These are phyloP conservation scores for Haplosporangium sp. DNA, from an alignment of 371 early-diverging fungal species.

Conservation along the genomic window DNA sequence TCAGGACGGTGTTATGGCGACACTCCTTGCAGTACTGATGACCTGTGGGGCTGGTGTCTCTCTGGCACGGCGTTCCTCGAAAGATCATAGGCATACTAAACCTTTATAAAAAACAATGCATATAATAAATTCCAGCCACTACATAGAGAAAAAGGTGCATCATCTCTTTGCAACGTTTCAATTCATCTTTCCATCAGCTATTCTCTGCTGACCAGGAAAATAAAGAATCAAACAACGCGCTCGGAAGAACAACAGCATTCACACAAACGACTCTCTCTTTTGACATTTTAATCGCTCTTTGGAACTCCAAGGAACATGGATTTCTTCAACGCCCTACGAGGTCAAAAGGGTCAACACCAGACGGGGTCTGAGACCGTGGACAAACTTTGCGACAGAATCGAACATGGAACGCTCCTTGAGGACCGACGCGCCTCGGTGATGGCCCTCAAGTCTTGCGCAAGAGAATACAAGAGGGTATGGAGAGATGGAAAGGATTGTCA, in stretches of 20 bases:
- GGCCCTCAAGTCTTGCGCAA: slow-evolving; percentile 85
- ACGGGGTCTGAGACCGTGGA: slow-evolving; percentile 88
- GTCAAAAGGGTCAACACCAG: slow-evolving; percentile 82
- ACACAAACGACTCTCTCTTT: not conserved
- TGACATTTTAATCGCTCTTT: not conserved
- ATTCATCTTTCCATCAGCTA: too few species aligned
- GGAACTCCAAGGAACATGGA: slow-evolving; percentile 66
- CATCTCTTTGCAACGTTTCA: too few species aligned
- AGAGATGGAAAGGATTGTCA: not conserved
- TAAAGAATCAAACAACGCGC: too few species aligned
- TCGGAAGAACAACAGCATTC: too few species aligned
- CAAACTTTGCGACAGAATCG: slow-evolving; percentile 86
- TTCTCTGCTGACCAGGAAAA: too few species aligned
- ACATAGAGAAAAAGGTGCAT: too few species aligned
- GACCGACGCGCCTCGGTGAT: slow-evolving; percentile 91
- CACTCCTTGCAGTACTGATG: slow-evolving; percentile 18
- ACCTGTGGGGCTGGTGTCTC: slow-evolving; percentile 23
- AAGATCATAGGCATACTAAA: too few species aligned
- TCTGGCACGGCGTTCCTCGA: too few species aligned
- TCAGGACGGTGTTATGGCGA: slow-evolving; percentile 15
- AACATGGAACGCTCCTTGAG: slow-evolving; percentile 85
- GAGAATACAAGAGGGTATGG: slow-evolving; percentile 79
- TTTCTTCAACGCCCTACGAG: slow-evolving; percentile 83
- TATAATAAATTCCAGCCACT: too few species aligned
- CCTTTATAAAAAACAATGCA: too few species aligned